phyloP scores from a whole-genome alignment of 2,329 filamentous ascomycete species.

The Colletotrichum tropicicola region DNA sequence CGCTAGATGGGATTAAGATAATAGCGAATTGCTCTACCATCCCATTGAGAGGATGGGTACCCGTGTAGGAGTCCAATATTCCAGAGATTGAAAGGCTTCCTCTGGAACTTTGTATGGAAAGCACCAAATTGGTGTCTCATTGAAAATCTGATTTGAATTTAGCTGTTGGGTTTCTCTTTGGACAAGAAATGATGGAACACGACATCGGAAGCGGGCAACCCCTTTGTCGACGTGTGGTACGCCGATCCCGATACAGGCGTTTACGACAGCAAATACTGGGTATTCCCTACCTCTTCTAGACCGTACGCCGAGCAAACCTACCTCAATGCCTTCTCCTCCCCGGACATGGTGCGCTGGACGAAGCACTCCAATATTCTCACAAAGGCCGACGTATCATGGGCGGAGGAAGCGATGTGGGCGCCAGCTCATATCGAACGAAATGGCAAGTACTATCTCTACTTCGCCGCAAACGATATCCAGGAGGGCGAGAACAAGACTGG shows the following conservation, averaged over 20 bases:
- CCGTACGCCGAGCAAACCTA: conserved; percentile 57
- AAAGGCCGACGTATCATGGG: no score
- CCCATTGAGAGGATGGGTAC: no score
- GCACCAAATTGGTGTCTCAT: no score
- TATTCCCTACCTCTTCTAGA: conserved; percentile 56
- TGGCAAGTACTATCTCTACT: conserved; percentile 73
- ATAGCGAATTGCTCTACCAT: no score
- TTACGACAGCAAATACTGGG: conserved; percentile 55
- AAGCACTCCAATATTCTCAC: conserved; percentile 54
- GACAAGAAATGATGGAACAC: no score
- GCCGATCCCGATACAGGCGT: conserved; percentile 59
- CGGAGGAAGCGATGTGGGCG: conserved; percentile 74
- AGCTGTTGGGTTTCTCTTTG: no score
- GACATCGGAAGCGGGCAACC: conserved; percentile 54
- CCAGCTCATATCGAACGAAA: conserved; percentile 67
- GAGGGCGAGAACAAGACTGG: conserved; percentile 59
- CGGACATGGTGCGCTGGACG: conserved; percentile 57
- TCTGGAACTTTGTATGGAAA: no score
- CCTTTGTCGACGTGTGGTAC: conserved; percentile 59
- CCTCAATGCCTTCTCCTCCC: conserved; percentile 59
- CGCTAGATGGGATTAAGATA: no score
- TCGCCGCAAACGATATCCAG: conserved; percentile 60
- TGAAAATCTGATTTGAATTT: no score
- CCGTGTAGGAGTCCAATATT: no score
- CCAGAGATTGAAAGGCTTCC: no score